Evolutionary conservation across 2,329 filamentous ascomycete species (phyloP), one percentile per base, ranked within the genome.

Genomic region (Tolypocladium tropicale): DNA sequence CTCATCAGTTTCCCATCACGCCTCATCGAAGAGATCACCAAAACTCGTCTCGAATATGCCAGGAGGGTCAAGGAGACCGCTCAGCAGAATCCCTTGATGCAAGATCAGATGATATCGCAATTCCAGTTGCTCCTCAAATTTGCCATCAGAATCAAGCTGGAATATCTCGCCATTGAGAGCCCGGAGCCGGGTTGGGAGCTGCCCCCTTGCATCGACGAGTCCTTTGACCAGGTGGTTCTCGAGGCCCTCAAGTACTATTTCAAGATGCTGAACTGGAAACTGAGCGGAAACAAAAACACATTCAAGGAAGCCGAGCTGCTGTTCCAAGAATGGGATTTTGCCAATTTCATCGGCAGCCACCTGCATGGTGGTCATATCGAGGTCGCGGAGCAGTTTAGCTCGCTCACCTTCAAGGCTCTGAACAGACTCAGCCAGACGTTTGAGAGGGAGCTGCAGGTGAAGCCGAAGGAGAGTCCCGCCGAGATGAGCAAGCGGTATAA

Each of bases 401-500:
- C 90, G 30, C 79, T 99, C 59, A 97, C 94, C 1, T 92, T 90
- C 66, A 97, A 96, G 72, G 92, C 93, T 10, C 79, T 97, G 58
- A 88, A 88, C 63, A 87, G 94, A 53, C 78, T 99, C 54, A 95
- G 90, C 66, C 81, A 86, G 59, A 94, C 94, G 21, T 99, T 97
- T 63, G 94, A 97, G 70, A 86, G 86, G 63, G 94, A 99, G 70
- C 78, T 97, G 53, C 88, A 93, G 62, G 83, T 87, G 56, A 88
- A 90, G 63, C 86, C 89, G 1, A 90, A 91, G 63, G 92, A 97
- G 72, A 88, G 86, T 56, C 83, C 86, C 1, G 76, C 83, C 10
- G 93, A 96, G 60, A 95, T 96, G 88, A 95, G 94, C 71, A 96
- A 95, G 75, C 84, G 94, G 50, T 99, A 97, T 77, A 97, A 96